Conservation (phyloP, 352 stramenopile species). For the Globisporangium mamillatum region DNA sequence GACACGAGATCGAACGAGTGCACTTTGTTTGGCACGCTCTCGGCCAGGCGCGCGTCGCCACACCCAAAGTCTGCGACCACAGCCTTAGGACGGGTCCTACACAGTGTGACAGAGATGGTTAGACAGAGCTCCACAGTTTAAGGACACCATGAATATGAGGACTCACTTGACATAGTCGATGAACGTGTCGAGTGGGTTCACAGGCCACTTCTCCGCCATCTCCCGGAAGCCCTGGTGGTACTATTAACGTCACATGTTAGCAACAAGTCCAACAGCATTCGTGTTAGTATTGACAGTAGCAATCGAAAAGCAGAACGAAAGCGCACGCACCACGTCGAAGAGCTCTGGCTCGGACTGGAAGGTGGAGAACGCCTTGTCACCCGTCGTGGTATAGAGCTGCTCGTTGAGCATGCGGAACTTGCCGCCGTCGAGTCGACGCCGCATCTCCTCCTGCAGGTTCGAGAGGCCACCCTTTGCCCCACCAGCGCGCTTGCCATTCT, state of each 20-base stretch:
- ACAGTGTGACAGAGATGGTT: not conserved
- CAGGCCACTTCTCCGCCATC: conserved; percentile 95
- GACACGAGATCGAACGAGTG: conserved; percentile 98
- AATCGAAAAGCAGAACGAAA: not conserved
- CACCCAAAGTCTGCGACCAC: conserved; percentile 98
- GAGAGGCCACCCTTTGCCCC: conserved; percentile 41
- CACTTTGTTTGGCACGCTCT: conserved; percentile 88
- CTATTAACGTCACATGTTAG: conserved; percentile 16
- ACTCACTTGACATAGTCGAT: conserved; percentile 92
- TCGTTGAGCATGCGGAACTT: conserved; percentile 99
- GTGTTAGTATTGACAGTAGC: not conserved
- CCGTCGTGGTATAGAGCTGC: conserved; percentile 97
- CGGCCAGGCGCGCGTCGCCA: conserved; percentile 94
- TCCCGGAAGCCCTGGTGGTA: conserved; percentile 99
- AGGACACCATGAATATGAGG: not conserved
- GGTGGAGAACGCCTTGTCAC: conserved; percentile 82
- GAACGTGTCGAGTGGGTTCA: conserved; percentile 97
- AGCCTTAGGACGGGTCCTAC: conserved; percentile 54
- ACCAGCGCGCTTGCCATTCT: conserved; percentile 18
- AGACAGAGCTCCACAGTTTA: not conserved
- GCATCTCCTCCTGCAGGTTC: conserved; percentile 77
- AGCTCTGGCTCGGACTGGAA: conserved; percentile 94
- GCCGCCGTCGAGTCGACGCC: conserved; percentile 88
- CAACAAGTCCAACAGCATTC: not conserved
- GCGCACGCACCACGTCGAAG: conserved; percentile 84